Evolutionary conservation across 2,329 filamentous ascomycete genomes (phyloP), one percentile per base, ranked within the genome.

Genomic region (Epichloe scottii): DNA sequence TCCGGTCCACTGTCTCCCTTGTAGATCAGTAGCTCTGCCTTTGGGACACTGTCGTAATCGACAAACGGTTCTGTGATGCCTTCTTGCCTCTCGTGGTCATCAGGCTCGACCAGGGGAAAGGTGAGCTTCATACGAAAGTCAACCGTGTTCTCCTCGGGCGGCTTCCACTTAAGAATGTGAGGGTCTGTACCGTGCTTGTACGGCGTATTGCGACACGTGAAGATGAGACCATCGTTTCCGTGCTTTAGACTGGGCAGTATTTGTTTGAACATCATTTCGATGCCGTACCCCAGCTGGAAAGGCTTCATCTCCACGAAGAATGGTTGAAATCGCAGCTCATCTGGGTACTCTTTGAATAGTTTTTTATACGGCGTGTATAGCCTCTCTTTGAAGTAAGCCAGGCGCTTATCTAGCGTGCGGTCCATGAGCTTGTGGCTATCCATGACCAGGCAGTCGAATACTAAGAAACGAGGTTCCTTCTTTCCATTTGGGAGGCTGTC

Each of bases 141-240:
- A 58, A 98, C 82, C 0, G 89, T 95, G 71, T 98, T 98, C 66
- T 98, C 93, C 57, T 87, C 77, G 4, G 89, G 88, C 0, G 91
- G 89, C 69, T 98, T 98, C 93, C 93, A 98, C 68, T 98, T 98
- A 39, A 98, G 74, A 56, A 96, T 98, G 65, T 95, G 85, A 47
- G 81, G 80, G 67, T 98, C 93, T 12, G 93, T 98, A 58, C 93
- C 93, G 57, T 86, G 84, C 59, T 84, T 84, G 71, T 98, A 98
- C 10, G 84, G 78, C 17, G 87, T 89, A 59, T 82, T 85, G 56
- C 87, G 82, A 70, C 91, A 95, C n/a, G 93, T 97, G 69, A 97
- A 98, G 62, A 98, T 95, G 45, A 98, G 77, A 5, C 93, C 93
- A 65, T 98, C 93, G 66, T 96, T 97, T 55, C 91, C 90, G 64